These are phyloP conservation scores for Acrocalymma vagum DNA, from an alignment of 2,329 filamentous ascomycete genomes.

Conservation along the genomic window DNA sequence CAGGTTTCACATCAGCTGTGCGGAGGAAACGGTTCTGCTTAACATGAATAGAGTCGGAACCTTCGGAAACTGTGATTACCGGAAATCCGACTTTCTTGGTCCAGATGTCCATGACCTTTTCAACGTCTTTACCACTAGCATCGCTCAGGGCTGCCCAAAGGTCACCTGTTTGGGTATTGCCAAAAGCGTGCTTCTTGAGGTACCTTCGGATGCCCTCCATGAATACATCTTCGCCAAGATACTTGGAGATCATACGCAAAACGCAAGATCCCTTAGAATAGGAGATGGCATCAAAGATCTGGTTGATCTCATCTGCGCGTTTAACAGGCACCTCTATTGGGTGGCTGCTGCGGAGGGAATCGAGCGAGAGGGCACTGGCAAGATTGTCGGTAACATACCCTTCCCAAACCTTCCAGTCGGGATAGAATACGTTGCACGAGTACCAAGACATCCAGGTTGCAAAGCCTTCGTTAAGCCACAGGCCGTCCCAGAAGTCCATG, in stretches of 20 bases:
- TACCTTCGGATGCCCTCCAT: slow-evolving; percentile 91
- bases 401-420: slow-evolving; percentile 98
- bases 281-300: slow-evolving; percentile 97
- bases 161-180: slow-evolving; percentile 90
- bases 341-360: slow-evolving; percentile 92
- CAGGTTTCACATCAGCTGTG: slow-evolving; percentile 90
- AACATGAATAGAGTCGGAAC: slow-evolving; percentile 77
- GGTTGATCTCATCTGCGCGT: slow-evolving; percentile 93
- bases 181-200: slow-evolving; percentile 95
- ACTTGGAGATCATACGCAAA: slow-evolving; percentile 95
- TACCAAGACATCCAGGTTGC: slow-evolving; percentile 95
- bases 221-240: slow-evolving; percentile 90
- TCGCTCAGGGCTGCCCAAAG: slow-evolving; percentile 88
- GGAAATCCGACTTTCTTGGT: slow-evolving; percentile 96
- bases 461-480: slow-evolving; percentile 96
- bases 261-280: slow-evolving; percentile 98
- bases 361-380: slow-evolving; percentile 84
- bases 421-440: slow-evolving; percentile 93
- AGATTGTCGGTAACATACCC: slow-evolving; percentile 93
- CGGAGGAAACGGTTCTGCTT: slow-evolving; percentile 96
- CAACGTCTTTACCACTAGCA: slow-evolving; percentile 89
- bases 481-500: slow-evolving; percentile 98
- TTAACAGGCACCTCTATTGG: slow-evolving; percentile 97
- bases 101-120: slow-evolving; percentile 93
- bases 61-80: slow-evolving; percentile 84